phyloP scores from a whole-genome alignment of 306 rosid species.

The Coriaria nepalensis region DNA sequence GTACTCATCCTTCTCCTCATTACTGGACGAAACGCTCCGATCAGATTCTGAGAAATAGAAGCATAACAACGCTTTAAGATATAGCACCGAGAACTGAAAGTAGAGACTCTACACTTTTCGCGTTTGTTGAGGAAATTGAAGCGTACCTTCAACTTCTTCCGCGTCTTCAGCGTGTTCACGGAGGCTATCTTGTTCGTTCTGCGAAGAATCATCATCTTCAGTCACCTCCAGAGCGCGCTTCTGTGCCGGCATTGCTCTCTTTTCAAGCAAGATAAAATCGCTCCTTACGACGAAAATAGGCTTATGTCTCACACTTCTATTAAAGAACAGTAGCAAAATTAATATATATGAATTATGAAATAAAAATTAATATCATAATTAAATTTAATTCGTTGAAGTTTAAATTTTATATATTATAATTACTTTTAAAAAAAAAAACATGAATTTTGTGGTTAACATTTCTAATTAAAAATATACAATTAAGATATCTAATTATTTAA shows the following conservation, averaged over 20 bases:
- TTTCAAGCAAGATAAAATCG: constrained; percentile 12
- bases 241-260: constrained; percentile 58
- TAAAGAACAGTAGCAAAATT: neutral
- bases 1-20: constrained; percentile 40
- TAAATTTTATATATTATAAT: no score
- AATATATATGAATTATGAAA: no score
- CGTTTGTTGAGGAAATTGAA: constrained; percentile 6
- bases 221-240: constrained; percentile 30
- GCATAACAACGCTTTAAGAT: neutral
- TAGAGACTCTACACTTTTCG: neutral
- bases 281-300: neutral
- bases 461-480: no score
- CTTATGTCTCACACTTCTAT: no score
- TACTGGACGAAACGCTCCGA: constrained; percentile 36
- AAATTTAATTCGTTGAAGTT: no score
- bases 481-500: no score
- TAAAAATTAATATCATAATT: no score
- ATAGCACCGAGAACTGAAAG: constrained; percentile 15
- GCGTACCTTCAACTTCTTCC: constrained; percentile 38
- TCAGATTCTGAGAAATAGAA: constrained; percentile 40
- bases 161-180: constrained; percentile 21
- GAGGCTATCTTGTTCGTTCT: constrained; percentile 15
- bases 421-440: no score
- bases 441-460: no score
- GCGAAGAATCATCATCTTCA: constrained; percentile 23